phyloP scores from a whole-genome alignment of 83 land plant genomes.

The Larix sibirica region DNA sequence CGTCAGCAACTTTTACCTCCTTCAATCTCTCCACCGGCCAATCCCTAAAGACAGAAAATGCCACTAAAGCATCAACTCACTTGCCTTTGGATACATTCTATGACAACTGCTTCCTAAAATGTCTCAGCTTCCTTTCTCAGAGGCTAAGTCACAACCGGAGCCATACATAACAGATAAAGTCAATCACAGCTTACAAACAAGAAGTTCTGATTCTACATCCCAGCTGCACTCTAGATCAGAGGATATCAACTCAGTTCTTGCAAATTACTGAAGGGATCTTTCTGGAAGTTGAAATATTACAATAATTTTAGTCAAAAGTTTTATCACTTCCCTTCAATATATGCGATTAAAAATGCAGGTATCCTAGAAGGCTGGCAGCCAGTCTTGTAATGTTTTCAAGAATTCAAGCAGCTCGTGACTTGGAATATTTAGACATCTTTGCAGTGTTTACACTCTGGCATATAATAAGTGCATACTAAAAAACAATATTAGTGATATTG shows the following conservation, averaged over 20 bases:
- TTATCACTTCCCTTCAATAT: too few species aligned
- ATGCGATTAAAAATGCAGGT: too few species aligned
- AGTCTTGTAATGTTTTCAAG: too few species aligned
- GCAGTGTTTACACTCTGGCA: too few species aligned
- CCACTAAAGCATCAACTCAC: slow-evolving; percentile 1
- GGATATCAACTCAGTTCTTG: too few species aligned
- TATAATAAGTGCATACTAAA: too few species aligned
- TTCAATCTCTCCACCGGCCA: slow-evolving; percentile 96
- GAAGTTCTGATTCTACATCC: not conserved
- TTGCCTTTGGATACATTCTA: not conserved
- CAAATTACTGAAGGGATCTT: too few species aligned
- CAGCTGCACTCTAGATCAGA: not conserved
- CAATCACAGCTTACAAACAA: not conserved
- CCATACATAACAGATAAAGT: not conserved
- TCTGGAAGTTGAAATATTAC: too few species aligned
- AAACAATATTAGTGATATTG: not conserved
- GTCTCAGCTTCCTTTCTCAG: not conserved
- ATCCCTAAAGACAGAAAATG: slow-evolving; percentile 51
- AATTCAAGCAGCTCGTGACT: too few species aligned
- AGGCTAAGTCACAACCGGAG: not conserved
- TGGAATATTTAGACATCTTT: too few species aligned
- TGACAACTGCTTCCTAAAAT: not conserved
- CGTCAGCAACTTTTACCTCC: slow-evolving; percentile 96
- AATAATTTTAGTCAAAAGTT: too few species aligned
- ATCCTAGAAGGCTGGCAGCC: too few species aligned